phyloP scores from a whole-genome alignment of 1,284 basidiomycete species.

The Wolfiporia cocos region DNA sequence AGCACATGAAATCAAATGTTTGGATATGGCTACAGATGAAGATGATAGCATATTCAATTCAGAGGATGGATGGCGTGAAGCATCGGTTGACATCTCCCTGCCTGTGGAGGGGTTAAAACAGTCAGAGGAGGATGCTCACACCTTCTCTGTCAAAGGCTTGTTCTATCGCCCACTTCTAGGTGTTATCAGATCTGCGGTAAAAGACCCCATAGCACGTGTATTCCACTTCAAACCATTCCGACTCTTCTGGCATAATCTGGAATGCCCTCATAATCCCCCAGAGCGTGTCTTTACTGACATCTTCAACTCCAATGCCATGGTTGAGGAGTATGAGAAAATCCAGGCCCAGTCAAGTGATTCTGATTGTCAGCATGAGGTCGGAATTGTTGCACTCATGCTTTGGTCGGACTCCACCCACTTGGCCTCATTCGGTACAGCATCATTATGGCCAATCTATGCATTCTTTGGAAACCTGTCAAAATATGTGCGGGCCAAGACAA shows the following conservation, averaged over 20 bases:
- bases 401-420: too few species aligned
- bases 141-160: slow-evolving; percentile 19
- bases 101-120: slow-evolving; percentile 10
- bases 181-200: neutral
- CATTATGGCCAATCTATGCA: too few species aligned
- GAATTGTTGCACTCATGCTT: too few species aligned
- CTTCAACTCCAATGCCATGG: slow-evolving; percentile 12
- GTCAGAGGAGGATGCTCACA: slow-evolving; percentile 18
- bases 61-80: slow-evolving; percentile 20
- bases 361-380: too few species aligned
- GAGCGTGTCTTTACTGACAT: slow-evolving; percentile 11
- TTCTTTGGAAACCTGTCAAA: too few species aligned
- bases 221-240: slow-evolving; percentile 4
- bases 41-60: slow-evolving; percentile 1
- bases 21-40: slow-evolving; percentile 12
- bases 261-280: neutral
- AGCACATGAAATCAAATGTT: neutral
- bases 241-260: slow-evolving; percentile 1
- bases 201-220: slow-evolving; percentile 1
- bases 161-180: slow-evolving; percentile 5
- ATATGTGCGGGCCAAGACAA: too few species aligned
- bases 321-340: slow-evolving; percentile 11
- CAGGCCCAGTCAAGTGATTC: neutral
- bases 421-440: too few species aligned
- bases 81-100: slow-evolving; percentile 18